phyloP scores from a whole-genome alignment of 768 basidiomycete genomes.

The Russula dissimulans region DNA sequence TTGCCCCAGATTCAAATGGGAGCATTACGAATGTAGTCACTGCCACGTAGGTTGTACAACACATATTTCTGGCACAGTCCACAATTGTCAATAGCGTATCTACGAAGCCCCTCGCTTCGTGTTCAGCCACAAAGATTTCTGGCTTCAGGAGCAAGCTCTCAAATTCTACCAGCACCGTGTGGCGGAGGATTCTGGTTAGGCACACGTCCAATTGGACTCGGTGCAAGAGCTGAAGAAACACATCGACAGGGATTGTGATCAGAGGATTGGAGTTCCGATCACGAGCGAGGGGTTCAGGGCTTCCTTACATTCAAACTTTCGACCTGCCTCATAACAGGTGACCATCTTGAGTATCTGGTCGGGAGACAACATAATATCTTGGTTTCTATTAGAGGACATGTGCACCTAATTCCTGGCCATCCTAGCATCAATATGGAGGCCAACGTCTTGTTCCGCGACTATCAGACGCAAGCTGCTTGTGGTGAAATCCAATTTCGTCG shows the following conservation, averaged over 20 bases:
- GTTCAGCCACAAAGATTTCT: constrained; percentile 15
- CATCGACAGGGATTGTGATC: constrained; percentile 17
- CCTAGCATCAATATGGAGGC: constrained; percentile 35
- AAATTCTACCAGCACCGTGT: constrained; percentile 14
- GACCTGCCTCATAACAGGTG: constrained; percentile 23
- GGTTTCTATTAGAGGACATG: constrained; percentile 40
- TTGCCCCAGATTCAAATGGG: constrained; percentile 57
- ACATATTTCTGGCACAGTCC: not conserved
- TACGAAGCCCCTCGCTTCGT: not conserved
- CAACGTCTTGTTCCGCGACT: constrained; percentile 50
- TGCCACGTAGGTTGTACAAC: constrained; percentile 40
- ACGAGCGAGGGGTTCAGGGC: constrained; percentile 18
- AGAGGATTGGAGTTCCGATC: not conserved
- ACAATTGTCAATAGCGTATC: constrained; percentile 4
- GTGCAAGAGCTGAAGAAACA: not conserved
- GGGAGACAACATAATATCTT: not conserved
- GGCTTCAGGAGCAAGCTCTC: constrained; percentile 11
- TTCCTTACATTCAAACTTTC: constrained; percentile 38
- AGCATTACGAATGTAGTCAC: constrained; percentile 57
- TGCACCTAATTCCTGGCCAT: constrained; percentile 44
- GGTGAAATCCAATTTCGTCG: constrained; percentile 55
- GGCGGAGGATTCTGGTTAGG: constrained; percentile 19
- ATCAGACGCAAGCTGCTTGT: constrained; percentile 53
- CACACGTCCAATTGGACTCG: not conserved
- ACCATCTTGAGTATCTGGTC: not conserved